These are phyloP conservation scores for Trifolium dubium DNA, from an alignment of 306 rosid genomes.

Conservation along the genomic window DNA sequence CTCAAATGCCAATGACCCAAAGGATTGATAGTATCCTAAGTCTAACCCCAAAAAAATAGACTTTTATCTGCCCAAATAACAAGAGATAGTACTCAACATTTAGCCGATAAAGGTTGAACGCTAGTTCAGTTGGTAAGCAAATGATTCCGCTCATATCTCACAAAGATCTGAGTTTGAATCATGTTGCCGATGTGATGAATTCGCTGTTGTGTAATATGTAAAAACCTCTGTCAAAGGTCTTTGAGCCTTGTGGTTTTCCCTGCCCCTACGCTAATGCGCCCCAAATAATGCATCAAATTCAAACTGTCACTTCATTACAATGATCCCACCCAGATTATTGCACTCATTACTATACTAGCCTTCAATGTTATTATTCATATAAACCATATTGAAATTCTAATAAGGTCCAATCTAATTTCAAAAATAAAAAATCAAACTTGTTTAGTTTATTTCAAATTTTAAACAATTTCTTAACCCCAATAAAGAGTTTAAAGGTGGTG, in stretches of 20 bases:
- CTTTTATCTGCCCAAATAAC: not conserved
- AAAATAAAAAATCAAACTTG: not conserved
- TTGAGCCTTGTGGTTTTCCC: too few relatives aligned
- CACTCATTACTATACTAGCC: not conserved
- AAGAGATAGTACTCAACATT: not conserved
- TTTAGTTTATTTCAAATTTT: not conserved
- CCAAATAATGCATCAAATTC: conserved; percentile 4
- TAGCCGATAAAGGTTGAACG: not conserved
- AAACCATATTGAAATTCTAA: conserved; percentile 3
- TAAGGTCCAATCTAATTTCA: not conserved
- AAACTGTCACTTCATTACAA: not conserved
- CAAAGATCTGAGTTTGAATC: not conserved
- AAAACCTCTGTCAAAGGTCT: too few relatives aligned
- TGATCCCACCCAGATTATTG: not conserved
- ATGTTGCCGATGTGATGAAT: not conserved
- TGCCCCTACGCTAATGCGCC: not conserved
- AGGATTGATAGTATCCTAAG: not conserved
- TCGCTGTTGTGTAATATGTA: too few relatives aligned
- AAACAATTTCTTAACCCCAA: not conserved
- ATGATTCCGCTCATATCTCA: not conserved
- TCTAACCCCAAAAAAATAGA: not conserved
- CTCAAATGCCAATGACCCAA: conserved; percentile 3
- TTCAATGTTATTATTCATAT: not conserved
- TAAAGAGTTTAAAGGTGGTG: not conserved
- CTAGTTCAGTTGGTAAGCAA: not conserved